Percentiles rank a stretch among this genome's conserved stretches.
These are phyloP conservation scores for Calonectria crousiana DNA, from an alignment of 2,329 filamentous ascomycete species.

Conservation along the genomic window DNA sequence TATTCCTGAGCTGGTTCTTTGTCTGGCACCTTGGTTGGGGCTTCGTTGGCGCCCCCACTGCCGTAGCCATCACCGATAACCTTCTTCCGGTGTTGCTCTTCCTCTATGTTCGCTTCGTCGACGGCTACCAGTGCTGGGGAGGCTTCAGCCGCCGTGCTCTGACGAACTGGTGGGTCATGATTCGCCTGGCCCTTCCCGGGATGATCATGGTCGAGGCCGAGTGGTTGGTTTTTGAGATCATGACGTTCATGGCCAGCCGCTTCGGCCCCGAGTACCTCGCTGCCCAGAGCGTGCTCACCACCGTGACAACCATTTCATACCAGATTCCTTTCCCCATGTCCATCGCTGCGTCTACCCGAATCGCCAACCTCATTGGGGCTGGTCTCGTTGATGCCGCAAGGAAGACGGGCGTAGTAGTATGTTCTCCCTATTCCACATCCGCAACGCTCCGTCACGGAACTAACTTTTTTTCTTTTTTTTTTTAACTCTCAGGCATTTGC, in stretches of 20 bases:
- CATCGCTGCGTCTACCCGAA: constrained; percentile 87
- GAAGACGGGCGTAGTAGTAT: constrained; percentile 80
- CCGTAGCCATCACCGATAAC: constrained; percentile 82
- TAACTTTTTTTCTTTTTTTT: too few relatives aligned
- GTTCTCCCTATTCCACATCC: constrained; percentile 36
- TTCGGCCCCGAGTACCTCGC: constrained; percentile 85
- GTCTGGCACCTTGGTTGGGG: constrained; percentile 78
- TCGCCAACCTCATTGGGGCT: constrained; percentile 93
- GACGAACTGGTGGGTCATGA: constrained; percentile 83
- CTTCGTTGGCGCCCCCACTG: constrained; percentile 85
- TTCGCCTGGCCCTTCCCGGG: constrained; percentile 87
- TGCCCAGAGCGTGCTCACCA: constrained; percentile 87
- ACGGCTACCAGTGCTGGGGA: constrained; percentile 85
- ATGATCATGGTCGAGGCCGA: constrained; percentile 96
- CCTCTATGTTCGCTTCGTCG: constrained; percentile 80
- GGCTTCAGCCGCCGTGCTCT: constrained; percentile 80
- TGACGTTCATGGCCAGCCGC: constrained; percentile 85
- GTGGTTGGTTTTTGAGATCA: constrained; percentile 91
- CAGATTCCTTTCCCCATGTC: constrained; percentile 93
- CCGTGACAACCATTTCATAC: constrained; percentile 83
- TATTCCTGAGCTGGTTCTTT: constrained; percentile 81
- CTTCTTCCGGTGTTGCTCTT: constrained; percentile 83
- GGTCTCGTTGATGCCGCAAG: constrained; percentile 84
- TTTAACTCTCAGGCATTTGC: constrained; percentile 64
- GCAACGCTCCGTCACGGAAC: background rate